phyloP scores from a whole-genome alignment of 768 basidiomycete genomes.

The Infundibulicybe gibba region DNA sequence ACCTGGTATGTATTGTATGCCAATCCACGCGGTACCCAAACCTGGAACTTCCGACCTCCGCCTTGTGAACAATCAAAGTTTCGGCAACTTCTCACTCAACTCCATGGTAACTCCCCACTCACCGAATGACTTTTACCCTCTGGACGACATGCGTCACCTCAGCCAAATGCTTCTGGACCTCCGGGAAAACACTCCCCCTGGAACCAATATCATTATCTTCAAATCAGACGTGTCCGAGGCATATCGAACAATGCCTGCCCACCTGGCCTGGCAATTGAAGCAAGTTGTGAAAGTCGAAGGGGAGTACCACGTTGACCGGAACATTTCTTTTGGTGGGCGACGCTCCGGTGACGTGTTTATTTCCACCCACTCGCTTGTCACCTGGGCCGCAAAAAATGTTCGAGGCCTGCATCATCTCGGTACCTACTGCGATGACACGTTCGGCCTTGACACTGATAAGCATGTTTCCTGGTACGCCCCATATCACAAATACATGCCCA shows the following conservation, averaged over 20 bases:
- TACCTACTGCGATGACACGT: background rate
- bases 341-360: background rate
- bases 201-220: slow-evolving; percentile 13
- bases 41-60: too few species aligned
- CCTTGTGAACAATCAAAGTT: slow-evolving; percentile 26
- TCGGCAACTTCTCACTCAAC: slow-evolving; percentile 21
- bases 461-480: slow-evolving; percentile 14
- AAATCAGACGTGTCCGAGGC: slow-evolving; percentile 36
- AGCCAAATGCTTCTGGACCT: background rate
- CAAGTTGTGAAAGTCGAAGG: background rate
- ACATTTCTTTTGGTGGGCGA: slow-evolving; percentile 1
- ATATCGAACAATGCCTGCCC: slow-evolving; percentile 35
- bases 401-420: background rate
- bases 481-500: slow-evolving; percentile 22
- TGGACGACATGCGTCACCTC: background rate
- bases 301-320: background rate
- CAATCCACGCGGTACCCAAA: too few species aligned
- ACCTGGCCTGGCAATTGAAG: slow-evolving; percentile 33
- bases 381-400: background rate
- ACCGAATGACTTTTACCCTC: background rate
- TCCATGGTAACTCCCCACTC: background rate
- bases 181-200: background rate
- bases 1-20: too few species aligned
- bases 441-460: background rate
- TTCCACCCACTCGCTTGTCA: background rate